These are phyloP conservation scores for Kwoniella shandongensis DNA, from an alignment of 768 basidiomycete genomes.

Conservation along the genomic window DNA sequence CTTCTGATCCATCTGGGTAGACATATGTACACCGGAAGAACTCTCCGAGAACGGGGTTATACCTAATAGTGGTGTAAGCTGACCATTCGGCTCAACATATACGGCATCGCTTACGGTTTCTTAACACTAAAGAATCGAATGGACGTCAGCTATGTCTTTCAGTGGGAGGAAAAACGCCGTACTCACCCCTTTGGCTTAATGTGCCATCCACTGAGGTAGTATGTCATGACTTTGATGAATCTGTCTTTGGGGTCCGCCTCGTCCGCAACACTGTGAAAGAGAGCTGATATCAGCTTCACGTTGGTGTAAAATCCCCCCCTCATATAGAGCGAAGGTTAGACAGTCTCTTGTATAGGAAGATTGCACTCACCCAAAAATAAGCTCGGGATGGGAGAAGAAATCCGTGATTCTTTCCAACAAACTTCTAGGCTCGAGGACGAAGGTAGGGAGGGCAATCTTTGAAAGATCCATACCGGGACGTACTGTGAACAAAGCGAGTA, in stretches of 20 bases:
- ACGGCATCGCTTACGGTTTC: conserved; percentile 76
- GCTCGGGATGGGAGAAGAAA: conserved; percentile 98
- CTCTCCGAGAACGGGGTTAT: conserved; percentile 95
- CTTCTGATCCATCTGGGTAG: conserved; percentile 86
- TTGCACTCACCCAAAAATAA: conserved; percentile 56
- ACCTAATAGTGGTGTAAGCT: conserved; percentile 58
- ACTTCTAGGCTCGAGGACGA: conserved; percentile 93
- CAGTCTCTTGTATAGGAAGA: too few relatives aligned
- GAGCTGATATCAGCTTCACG: conserved; percentile 5
- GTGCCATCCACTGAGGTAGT: conserved; percentile 99
- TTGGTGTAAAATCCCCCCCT: too few relatives aligned
- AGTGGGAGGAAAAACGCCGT: neutral
- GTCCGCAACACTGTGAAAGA: conserved; percentile 66
- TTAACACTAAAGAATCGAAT: conserved; percentile 63
- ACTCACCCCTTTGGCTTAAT: conserved; percentile 86
- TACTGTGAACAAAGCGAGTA: conserved; percentile 27
- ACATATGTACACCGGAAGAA: conserved; percentile 96
- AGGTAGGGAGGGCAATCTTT: conserved; percentile 74
- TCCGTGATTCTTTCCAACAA: conserved; percentile 99
- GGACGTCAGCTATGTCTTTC: conserved; percentile 5
- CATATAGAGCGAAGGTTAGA: too few relatives aligned
- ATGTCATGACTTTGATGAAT: conserved; percentile 84
- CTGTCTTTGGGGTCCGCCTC: conserved; percentile 81
- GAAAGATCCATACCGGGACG: conserved; percentile 94
- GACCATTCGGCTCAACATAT: neutral